These are phyloP conservation scores for Yamadazyma songkhlaensis DNA, from an alignment of 1,139 yeast genomes.

Conservation along the genomic window DNA sequence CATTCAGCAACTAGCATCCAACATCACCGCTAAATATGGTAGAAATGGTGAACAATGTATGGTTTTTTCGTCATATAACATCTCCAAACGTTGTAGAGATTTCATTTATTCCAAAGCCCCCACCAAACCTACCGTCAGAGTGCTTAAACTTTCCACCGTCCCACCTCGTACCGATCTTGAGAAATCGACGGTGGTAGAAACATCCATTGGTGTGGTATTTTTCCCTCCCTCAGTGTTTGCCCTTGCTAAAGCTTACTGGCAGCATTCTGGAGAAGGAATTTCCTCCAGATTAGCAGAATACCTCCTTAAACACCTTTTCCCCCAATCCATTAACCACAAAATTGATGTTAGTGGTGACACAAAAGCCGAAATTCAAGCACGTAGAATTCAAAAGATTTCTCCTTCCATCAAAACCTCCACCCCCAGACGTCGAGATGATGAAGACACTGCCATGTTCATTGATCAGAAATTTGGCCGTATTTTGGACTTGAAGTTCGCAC, in stretches of 20 bases:
- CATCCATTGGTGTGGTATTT: constrained; percentile 74
- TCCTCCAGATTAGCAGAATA: constrained; percentile 89
- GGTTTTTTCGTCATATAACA: constrained; percentile 72
- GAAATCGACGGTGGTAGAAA: constrained; percentile 55
- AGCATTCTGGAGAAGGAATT: constrained; percentile 93
- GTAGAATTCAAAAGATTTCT: constrained; percentile 33
- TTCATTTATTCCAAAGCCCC: constrained; percentile 48
- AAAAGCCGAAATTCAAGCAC: constrained; percentile 40
- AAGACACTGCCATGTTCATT: constrained; percentile 52
- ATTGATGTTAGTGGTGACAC: constrained; percentile 15
- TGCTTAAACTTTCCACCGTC: constrained; percentile 76
- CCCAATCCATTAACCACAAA: constrained; percentile 17
- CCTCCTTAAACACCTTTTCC: constrained; percentile 60
- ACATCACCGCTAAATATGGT: constrained; percentile 62
- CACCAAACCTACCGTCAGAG: constrained; percentile 43
- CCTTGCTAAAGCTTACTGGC: constrained; percentile 89
- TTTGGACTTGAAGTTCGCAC: constrained; percentile 71
- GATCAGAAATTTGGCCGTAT: constrained; percentile 92
- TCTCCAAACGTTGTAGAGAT: constrained; percentile 83
- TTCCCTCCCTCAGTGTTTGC: constrained; percentile 57
- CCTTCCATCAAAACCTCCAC: constrained; percentile 16
- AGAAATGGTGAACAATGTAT: constrained; percentile 71
- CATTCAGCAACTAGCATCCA: constrained; percentile 58
- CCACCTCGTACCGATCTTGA: constrained; percentile 62
- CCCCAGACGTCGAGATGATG: constrained; percentile 12